A percentile compares a stretch with the other conserved stretches of the same genome.
Evolutionary conservation across 1,284 basidiomycete genomes (phyloP).

Genomic region (Lentinus polychrous): DNA sequence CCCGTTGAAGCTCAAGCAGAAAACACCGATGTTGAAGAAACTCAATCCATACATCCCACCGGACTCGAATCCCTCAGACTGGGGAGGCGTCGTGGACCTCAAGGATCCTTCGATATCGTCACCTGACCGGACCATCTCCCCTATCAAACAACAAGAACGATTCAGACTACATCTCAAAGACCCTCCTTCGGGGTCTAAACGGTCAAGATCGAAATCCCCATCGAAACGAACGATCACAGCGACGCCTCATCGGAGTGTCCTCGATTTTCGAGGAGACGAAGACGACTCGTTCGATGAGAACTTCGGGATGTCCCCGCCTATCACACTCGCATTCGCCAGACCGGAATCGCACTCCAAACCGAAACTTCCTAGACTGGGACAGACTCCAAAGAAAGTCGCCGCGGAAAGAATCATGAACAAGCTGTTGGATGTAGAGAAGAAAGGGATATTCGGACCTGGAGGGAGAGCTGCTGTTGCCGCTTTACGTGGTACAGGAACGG

Average conservation of each 20-base stretch:
- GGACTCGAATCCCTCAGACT: conserved; percentile 43
- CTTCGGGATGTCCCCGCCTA: conserved; percentile 84
- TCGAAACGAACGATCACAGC: conserved; percentile 6
- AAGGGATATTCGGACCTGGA: conserved; percentile 14
- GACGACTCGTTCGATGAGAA: conserved; percentile 47
- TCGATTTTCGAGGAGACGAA: conserved; percentile 4
- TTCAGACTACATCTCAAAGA: not conserved
- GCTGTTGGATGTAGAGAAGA: conserved; percentile 33
- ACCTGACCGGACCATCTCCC: conserved; percentile 2
- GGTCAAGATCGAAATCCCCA: conserved; percentile 1
- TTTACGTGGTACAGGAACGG: conserved; percentile 9
- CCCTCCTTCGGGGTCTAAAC: not conserved
- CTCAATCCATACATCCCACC: conserved; percentile 59
- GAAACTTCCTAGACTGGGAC: conserved; percentile 40
- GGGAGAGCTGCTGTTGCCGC: not conserved
- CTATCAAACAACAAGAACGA: not conserved
- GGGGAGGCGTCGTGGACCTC: conserved; percentile 74
- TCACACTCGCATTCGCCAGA: conserved; percentile 76
- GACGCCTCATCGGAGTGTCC: conserved; percentile 19
- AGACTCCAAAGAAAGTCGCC: conserved; percentile 56
- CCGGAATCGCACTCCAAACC: no score
- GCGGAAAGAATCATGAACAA: conserved; percentile 59
- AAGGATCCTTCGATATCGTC: conserved; percentile 44
- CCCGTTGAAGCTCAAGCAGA: conserved; percentile 42
- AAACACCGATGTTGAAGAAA: conserved; percentile 46